phyloP scores from a whole-genome alignment of 1,284 basidiomycete genomes.

The Cystobasidiaceae sp. region DNA sequence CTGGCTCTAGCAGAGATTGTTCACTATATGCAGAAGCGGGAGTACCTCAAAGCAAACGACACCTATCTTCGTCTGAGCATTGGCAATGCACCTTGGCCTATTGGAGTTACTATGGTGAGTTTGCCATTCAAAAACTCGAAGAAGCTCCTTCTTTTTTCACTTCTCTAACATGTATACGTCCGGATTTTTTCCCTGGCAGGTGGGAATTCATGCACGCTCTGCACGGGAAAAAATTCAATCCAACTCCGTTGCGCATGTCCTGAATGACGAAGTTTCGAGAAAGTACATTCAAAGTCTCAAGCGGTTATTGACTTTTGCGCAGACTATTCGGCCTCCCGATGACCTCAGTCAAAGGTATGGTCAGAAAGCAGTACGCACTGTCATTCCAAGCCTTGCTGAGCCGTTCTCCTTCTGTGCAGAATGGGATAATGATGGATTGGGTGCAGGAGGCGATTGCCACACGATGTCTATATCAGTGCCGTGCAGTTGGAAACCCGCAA shows the following conservation, averaged over 20 bases:
- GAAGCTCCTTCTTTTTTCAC: no score
- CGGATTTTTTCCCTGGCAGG: neutral
- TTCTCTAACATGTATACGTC: no score
- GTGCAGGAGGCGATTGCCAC: no score
- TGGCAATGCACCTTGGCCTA: constrained; percentile 98
- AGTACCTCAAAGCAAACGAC: constrained; percentile 94
- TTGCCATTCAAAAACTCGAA: no score
- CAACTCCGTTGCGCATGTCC: constrained; percentile 92
- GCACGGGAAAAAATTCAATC: constrained; percentile 95
- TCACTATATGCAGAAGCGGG: constrained; percentile 87
- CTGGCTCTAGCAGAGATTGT: constrained; percentile 89
- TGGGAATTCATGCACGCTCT: constrained; percentile 92
- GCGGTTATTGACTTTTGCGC: constrained; percentile 83
- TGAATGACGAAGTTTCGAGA: constrained; percentile 97
- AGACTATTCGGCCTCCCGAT: constrained; percentile 86
- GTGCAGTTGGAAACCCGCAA: no score
- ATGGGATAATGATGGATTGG: no score
- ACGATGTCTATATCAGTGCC: no score
- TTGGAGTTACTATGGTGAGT: constrained; percentile 98
- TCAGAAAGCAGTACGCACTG: neutral
- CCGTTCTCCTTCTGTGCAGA: no score
- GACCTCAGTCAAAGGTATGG: constrained; percentile 54
- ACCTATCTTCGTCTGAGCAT: constrained; percentile 94
- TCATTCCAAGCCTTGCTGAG: no score
- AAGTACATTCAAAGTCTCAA: constrained; percentile 99